These are phyloP conservation scores for Clarireedia monteithiana DNA, from an alignment of 2,329 filamentous ascomycete genomes.

Conservation along the genomic window DNA sequence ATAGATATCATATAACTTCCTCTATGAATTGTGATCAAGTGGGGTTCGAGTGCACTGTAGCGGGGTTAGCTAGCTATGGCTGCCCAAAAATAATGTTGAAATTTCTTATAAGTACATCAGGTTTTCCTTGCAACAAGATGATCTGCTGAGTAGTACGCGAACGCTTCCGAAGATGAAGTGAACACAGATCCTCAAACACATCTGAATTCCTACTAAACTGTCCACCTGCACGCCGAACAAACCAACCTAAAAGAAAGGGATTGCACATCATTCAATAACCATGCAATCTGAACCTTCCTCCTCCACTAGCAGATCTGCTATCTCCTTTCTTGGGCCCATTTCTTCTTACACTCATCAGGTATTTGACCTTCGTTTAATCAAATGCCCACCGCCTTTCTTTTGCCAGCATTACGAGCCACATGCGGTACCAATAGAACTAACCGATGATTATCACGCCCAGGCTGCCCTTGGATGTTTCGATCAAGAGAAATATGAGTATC, in stretches of 20 bases:
- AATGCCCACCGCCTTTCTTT: conserved; percentile 7
- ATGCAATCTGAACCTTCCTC: conserved; percentile 6
- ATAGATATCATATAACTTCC: background rate
- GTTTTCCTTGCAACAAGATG: background rate
- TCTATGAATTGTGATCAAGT: background rate
- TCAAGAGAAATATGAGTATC: conserved; percentile 14
- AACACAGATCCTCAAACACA: background rate
- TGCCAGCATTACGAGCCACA: conserved; percentile 8
- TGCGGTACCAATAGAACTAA: conserved; percentile 17
- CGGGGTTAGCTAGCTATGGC: background rate
- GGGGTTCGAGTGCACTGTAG: background rate
- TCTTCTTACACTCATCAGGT: conserved; percentile 67
- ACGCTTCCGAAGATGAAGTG: conserved; percentile 7
- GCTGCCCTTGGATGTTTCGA: conserved; percentile 45
- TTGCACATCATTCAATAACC: background rate
- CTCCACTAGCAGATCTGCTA: conserved; percentile 20
- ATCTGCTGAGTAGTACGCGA: conserved; percentile 7
- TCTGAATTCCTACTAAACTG: background rate
- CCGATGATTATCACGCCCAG: conserved; percentile 32
- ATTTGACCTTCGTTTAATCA: conserved; percentile 17
- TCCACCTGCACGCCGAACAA: background rate
- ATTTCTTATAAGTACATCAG: background rate
- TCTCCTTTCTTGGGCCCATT: conserved; percentile 55
- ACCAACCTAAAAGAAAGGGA: conserved; percentile 1
- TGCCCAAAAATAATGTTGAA: conserved; percentile 4